Evolutionary conservation across 805 yeast genomes (phyloP).

Genomic region (Wickerhamiella siamensis): DNA sequence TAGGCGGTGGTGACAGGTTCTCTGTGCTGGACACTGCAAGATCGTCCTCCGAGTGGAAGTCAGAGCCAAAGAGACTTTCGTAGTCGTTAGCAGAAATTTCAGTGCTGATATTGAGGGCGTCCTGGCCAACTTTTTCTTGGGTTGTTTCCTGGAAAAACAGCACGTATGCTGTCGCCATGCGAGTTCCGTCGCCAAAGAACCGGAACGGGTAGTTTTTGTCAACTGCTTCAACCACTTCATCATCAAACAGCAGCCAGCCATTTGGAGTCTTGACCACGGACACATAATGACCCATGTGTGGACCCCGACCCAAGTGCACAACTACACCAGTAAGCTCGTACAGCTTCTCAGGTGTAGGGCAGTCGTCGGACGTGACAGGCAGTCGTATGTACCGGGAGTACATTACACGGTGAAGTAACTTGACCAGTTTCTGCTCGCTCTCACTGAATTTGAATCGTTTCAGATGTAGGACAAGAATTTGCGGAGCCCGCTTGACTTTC

Average conservation of each 20-base stretch:
- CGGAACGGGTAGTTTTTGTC: constrained; percentile 69
- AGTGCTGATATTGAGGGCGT: not conserved
- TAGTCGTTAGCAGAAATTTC: not conserved
- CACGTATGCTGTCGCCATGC: constrained; percentile 83
- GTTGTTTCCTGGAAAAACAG: constrained; percentile 55
- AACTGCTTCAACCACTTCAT: constrained; percentile 83
- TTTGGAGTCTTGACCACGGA: constrained; percentile 64
- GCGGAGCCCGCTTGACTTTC: constrained; percentile 64
- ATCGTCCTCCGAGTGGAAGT: constrained; percentile 1
- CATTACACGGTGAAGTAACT: constrained; percentile 69
- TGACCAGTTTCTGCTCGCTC: constrained; percentile 62
- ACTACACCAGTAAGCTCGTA: constrained; percentile 79
- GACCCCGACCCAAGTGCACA: constrained; percentile 94
- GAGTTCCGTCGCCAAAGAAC: constrained; percentile 79
- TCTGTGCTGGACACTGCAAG: not conserved
- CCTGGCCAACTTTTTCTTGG: constrained; percentile 10
- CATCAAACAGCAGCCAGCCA: constrained; percentile 91
- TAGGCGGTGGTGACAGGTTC: not conserved
- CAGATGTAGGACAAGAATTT: constrained; percentile 65
- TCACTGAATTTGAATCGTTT: constrained; percentile 90
- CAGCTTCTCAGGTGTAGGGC: constrained; percentile 37
- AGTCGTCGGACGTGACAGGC: constrained; percentile 45
- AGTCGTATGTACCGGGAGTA: constrained; percentile 64
- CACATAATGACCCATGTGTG: constrained; percentile 94
- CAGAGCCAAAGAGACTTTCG: not conserved